Base-by-base conservation (phyloP, 106 monocot genomes). In the Cymbidium sinense region DNA sequence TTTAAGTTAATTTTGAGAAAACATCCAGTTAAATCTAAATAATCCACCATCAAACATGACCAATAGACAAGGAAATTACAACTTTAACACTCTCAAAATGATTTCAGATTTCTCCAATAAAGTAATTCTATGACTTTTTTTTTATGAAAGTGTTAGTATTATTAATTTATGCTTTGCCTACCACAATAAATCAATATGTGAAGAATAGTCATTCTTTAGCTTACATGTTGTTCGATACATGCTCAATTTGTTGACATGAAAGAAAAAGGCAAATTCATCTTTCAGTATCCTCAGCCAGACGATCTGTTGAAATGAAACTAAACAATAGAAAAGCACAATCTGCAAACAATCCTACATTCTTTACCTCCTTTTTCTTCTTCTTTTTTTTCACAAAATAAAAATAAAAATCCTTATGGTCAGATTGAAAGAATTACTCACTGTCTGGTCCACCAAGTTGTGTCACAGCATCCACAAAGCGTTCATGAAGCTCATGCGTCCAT, bases 401-500 rank as follows among this genome's bases (percentile, higher is more conserved):
- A 29, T 33, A 67, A 67, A 13, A 67, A 33, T 2, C 2, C 29
- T 33, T 62, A 27, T 27, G 23, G 61, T 7, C 4, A 62, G 9
- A 25, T 4, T 31, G 15, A 67, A 67, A 30, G 2, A 67, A 71
- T 21, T 20, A 71, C 93, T 87, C 78, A 96, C 94, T 93, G 34
- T 91, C 96, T 74, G 96, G 91, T 69, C 96, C 96, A 77, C 96
- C 96, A 81, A 98, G 90, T 80, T 98, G 94, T 43, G 90, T 83
- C 55, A 98, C 94, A 70, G 96, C 90, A 88, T 92, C 94, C 4
- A 98, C 94, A 86, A 98, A 98, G 27, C 88, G 89, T 70, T 92
- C 94, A 84, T 98, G 94, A 77, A 98, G 91, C 43, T 98, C 96
- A 87, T 94, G 83, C 28, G 96, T 98, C 96, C 96, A 98, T 44